Evolutionary conservation across 2,329 filamentous ascomycete species (phyloP).

Genomic region (Monilinia vaccinii-corymbosi): DNA sequence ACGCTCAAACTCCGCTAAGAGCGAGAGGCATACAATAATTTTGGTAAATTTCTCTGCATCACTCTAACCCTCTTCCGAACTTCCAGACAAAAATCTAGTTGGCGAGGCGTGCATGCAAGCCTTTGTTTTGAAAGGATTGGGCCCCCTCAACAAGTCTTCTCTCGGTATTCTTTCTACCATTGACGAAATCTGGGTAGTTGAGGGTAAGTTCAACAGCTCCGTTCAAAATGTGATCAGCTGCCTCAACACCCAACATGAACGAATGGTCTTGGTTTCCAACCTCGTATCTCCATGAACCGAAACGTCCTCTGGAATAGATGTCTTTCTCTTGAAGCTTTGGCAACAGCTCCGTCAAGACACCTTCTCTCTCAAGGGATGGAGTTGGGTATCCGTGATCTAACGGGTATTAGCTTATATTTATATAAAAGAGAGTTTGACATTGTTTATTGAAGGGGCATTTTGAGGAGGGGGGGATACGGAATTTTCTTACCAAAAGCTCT

Average conservation of each 20-base stretch:
- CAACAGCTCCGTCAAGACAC: conserved; percentile 82
- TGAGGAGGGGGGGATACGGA: background rate
- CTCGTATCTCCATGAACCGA: conserved; percentile 97
- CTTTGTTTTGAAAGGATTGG: conserved; percentile 28
- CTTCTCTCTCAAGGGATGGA: conserved; percentile 88
- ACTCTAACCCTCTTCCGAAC: background rate
- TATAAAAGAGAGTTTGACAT: background rate
- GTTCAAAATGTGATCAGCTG: conserved; percentile 64
- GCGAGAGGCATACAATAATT: background rate
- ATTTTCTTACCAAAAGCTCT: conserved; percentile 56
- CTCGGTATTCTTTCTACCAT: conserved; percentile 36
- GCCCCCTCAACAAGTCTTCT: conserved; percentile 31
- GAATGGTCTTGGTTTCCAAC: conserved; percentile 65
- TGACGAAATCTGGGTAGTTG: conserved; percentile 73
- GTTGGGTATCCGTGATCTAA: conserved; percentile 92
- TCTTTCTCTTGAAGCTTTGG: conserved; percentile 85
- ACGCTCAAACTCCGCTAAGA: background rate
- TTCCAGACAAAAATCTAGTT: background rate
- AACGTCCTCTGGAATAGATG: conserved; percentile 92
- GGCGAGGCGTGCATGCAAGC: conserved; percentile 14
- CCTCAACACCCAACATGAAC: conserved; percentile 71
- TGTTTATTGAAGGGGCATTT: background rate
- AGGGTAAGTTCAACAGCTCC: conserved; percentile 66
- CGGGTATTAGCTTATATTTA: background rate
- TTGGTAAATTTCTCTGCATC: background rate